Evolutionary conservation across 2,329 filamentous ascomycete species (phyloP).

Genomic region (Diplodia sapinea): DNA sequence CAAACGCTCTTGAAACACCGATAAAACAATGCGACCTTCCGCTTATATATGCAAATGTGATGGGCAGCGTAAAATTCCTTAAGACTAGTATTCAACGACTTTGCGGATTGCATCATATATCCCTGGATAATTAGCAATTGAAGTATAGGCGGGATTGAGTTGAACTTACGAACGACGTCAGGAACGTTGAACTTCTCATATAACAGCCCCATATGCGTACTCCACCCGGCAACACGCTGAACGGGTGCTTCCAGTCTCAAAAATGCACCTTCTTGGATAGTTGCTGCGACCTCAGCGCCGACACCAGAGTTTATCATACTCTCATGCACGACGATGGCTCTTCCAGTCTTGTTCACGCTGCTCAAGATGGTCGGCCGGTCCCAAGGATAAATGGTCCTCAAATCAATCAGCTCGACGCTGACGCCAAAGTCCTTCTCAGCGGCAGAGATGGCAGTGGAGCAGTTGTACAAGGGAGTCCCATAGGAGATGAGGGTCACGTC

Average conservation of each 20-base stretch:
- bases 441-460: constrained; percentile 74
- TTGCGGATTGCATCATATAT: constrained; percentile 59
- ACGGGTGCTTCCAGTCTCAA: constrained; percentile 84
- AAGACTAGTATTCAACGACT: constrained; percentile 51
- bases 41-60: too few species aligned
- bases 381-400: constrained; percentile 91
- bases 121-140: constrained; percentile 36
- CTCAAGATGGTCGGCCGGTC: constrained; percentile 79
- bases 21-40: not conserved
- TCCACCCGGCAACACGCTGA: constrained; percentile 85
- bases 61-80: not conserved
- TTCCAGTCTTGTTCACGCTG: constrained; percentile 85
- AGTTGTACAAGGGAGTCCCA: constrained; percentile 86
- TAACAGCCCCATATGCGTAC: constrained; percentile 77
- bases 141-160: not conserved
- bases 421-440: constrained; percentile 78
- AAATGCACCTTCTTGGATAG: constrained; percentile 88
- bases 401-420: constrained; percentile 82
- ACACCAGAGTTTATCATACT: constrained; percentile 89
- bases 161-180: constrained; percentile 79
- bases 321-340: constrained; percentile 88
- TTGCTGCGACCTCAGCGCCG: constrained; percentile 86
- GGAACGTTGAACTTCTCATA: constrained; percentile 77
- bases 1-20: not conserved
- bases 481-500: constrained; percentile 87